Percentiles rank a stretch among this genome's conserved stretches.
Evolutionary conservation across 2,329 filamentous ascomycete species (phyloP).

Genomic region (Diplocarpon mali): DNA sequence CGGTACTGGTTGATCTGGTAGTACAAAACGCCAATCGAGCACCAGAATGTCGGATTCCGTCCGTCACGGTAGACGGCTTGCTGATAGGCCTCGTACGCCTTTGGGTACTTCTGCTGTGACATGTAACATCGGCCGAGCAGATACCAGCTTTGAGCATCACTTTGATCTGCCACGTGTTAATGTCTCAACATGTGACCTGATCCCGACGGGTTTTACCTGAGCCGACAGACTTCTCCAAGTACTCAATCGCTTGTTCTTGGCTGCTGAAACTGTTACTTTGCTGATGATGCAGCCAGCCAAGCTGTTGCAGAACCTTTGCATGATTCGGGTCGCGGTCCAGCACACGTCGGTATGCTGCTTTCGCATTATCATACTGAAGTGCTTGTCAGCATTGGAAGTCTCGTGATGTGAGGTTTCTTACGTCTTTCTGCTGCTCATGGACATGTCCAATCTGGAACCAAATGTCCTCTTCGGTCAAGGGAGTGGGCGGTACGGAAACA

Average conservation of each 20-base stretch:
- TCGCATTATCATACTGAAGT: slow-evolving; percentile 76
- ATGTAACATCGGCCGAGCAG: slow-evolving; percentile 96
- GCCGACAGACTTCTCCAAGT: slow-evolving; percentile 89
- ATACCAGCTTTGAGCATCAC: slow-evolving; percentile 97
- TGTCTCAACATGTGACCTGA: slow-evolving; percentile 16
- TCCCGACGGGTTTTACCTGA: slow-evolving; percentile 53
- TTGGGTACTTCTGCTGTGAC: slow-evolving; percentile 98
- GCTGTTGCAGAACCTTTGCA: slow-evolving; percentile 93
- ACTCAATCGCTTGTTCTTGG: slow-evolving; percentile 94
- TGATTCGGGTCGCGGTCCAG: slow-evolving; percentile 92
- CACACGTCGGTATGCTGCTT: slow-evolving; percentile 83
- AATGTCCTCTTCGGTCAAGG: slow-evolving; percentile 92
- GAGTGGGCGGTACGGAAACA: slow-evolving; percentile 80
- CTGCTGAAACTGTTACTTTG: slow-evolving; percentile 84
- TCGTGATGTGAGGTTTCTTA: slow-evolving; percentile 38
- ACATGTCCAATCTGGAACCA: slow-evolving; percentile 99
- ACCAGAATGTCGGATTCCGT: slow-evolving; percentile 98
- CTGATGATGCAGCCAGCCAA: slow-evolving; percentile 96
- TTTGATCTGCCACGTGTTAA: slow-evolving; percentile 57
- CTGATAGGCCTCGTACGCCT: slow-evolving; percentile 96
- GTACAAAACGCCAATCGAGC: slow-evolving; percentile 95
- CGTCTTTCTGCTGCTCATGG: slow-evolving; percentile 97
- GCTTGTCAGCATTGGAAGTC: slow-evolving; percentile 23
- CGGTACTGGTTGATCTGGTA: slow-evolving; percentile 99
- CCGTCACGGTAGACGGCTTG: slow-evolving; percentile 97